Percentiles rank a stretch among this genome's conserved stretches.
phyloP scores from a whole-genome alignment of 202 grass and related monocot species.

The Hordeum pubiflorum region DNA sequence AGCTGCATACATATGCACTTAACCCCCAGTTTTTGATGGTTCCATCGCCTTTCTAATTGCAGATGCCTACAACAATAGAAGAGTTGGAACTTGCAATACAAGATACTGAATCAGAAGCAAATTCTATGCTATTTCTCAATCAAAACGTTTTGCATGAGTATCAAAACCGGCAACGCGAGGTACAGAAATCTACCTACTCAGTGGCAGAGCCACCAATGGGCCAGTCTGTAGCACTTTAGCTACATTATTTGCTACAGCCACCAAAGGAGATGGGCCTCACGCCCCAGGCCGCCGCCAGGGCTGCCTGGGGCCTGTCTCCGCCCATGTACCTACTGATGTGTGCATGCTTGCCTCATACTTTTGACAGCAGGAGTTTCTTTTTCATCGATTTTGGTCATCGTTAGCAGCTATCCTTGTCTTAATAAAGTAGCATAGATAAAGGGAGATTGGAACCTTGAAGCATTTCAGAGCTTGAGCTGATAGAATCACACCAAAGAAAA shows the following conservation, averaged over 20 bases:
- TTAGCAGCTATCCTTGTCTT: neutral
- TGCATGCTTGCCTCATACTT: too few species aligned
- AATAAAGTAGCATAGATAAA: conserved; percentile 8
- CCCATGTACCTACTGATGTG: too few species aligned
- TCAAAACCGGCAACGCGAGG: conserved; percentile 70
- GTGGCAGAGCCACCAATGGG: too few species aligned
- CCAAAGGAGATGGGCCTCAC: too few species aligned
- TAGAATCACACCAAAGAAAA: neutral
- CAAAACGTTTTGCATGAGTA: conserved; percentile 91
- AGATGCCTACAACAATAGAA: conserved; percentile 81
- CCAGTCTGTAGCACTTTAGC: too few species aligned
- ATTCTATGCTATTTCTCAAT: conserved; percentile 92
- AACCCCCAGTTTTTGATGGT: neutral
- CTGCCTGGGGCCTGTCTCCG: too few species aligned
- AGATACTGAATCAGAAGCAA: conserved; percentile 83
- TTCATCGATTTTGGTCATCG: neutral
- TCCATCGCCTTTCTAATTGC: conserved; percentile 13
- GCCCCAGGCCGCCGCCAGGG: too few species aligned
- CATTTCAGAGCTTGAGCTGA: conserved; percentile 5
- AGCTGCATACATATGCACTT: neutral
- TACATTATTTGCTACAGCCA: too few species aligned
- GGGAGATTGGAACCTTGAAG: neutral
- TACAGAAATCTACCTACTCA: conserved; percentile 1
- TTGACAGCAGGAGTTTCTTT: neutral
- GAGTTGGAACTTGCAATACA: conserved; percentile 76